Evolutionary conservation across 352 stramenopile species (phyloP).

Genomic region (Phytophthora capsici): DNA sequence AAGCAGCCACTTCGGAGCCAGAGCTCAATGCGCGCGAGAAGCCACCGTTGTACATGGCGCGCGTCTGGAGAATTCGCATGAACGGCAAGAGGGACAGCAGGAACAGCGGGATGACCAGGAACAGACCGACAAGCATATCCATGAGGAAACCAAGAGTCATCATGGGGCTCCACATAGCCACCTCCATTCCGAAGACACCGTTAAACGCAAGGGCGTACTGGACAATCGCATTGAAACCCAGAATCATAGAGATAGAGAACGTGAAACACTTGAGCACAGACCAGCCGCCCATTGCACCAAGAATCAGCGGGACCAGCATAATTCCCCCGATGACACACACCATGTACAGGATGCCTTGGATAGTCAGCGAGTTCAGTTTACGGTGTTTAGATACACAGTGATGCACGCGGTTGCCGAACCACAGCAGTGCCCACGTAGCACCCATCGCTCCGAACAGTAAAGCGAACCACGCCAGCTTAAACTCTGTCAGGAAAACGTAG

Average conservation of each 20-base stretch:
- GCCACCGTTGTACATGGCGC: slow-evolving; percentile 89
- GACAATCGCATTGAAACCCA: slow-evolving; percentile 75
- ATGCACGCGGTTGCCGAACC: slow-evolving; percentile 54
- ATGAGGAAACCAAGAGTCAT: slow-evolving; percentile 85
- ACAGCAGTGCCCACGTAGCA: slow-evolving; percentile 58
- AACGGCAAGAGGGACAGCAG: slow-evolving; percentile 82
- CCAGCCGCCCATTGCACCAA: slow-evolving; percentile 67
- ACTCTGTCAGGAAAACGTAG: slow-evolving; percentile 82
- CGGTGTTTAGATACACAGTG: slow-evolving; percentile 64
- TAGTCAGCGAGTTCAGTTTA: slow-evolving; percentile 58
- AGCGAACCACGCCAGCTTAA: slow-evolving; percentile 51
- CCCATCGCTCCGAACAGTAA: slow-evolving; percentile 60
- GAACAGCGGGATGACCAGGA: slow-evolving; percentile 79
- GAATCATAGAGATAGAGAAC: slow-evolving; percentile 68
- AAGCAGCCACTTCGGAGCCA: slow-evolving; percentile 83
- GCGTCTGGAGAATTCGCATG: slow-evolving; percentile 86
- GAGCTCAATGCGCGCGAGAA: slow-evolving; percentile 82
- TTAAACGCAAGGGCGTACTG: slow-evolving; percentile 79
- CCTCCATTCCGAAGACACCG: slow-evolving; percentile 61
- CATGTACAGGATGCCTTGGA: slow-evolving; percentile 82
- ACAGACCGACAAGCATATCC: slow-evolving; percentile 84
- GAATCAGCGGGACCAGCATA: slow-evolving; percentile 54
- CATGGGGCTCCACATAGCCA: slow-evolving; percentile 75
- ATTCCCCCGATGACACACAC: slow-evolving; percentile 67
- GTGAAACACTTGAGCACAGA: slow-evolving; percentile 69